Percentiles rank a stretch among this genome's conserved stretches.
Conservation (phyloP, 164 flowering plant genomes). For the Taxillus chinensis region DNA sequence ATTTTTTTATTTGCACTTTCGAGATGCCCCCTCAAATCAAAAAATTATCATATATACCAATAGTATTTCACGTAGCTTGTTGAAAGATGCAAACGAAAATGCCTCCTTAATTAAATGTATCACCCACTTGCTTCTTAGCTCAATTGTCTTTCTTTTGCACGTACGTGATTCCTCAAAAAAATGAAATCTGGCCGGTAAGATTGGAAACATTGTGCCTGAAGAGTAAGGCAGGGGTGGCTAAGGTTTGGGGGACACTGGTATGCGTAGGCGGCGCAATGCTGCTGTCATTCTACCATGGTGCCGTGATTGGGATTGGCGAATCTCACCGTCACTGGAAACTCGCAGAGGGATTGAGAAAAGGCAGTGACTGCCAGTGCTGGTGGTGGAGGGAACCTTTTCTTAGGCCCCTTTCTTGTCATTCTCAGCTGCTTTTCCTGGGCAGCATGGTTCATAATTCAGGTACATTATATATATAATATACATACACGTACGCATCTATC, state of each 20-base stretch:
- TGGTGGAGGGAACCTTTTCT: conserved; percentile 9
- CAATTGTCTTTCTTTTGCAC: too few relatives aligned
- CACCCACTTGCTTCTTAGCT: too few relatives aligned
- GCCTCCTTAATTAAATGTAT: too few relatives aligned
- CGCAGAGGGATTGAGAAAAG: conserved; percentile 20
- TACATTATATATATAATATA: conserved; percentile 8
- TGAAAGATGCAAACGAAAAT: too few relatives aligned
- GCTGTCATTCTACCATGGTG: conserved; percentile 76
- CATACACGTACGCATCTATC: too few relatives aligned
- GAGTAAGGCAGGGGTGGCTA: conserved; percentile 49
- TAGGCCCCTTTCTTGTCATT: conserved; percentile 54
- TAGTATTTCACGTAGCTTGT: too few relatives aligned
- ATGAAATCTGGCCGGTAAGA: conserved; percentile 22
- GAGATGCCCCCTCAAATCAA: too few relatives aligned
- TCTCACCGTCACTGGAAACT: conserved; percentile 58
- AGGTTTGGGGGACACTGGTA: conserved; percentile 56
- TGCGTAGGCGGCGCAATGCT: conserved; percentile 89
- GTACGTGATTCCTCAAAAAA: too few relatives aligned
- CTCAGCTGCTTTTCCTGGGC: conserved; percentile 52
- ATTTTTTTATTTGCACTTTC: too few relatives aligned
- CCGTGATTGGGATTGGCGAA: conserved; percentile 26
- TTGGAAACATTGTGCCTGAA: conserved; percentile 48
- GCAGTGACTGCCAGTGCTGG: conserved; percentile 4
- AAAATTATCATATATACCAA: too few relatives aligned
- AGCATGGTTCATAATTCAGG: conserved; percentile 67